A percentile compares a stretch with the other conserved stretches of the same genome.
Evolutionary conservation across 768 basidiomycete genomes (phyloP).

Genomic region (Amanita rimosa): DNA sequence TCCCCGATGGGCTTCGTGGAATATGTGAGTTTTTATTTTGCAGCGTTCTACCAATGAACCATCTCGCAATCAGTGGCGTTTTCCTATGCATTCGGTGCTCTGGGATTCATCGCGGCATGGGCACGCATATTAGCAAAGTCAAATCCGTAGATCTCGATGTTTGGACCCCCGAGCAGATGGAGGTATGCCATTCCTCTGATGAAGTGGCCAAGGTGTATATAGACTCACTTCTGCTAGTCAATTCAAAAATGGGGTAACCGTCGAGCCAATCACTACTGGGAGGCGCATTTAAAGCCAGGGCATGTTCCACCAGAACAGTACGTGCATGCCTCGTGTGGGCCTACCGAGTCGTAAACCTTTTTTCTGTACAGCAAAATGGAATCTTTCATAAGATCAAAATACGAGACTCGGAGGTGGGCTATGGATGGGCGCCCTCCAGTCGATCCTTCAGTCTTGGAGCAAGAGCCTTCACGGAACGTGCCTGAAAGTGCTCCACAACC

Average conservation of each 20-base stretch:
- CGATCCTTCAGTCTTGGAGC: constrained; percentile 74
- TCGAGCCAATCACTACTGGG: constrained; percentile 94
- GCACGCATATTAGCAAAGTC: constrained; percentile 95
- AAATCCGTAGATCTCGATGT: constrained; percentile 96
- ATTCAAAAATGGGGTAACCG: constrained; percentile 94
- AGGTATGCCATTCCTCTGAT: constrained; percentile 34
- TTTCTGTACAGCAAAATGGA: constrained; percentile 79
- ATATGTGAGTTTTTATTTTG: constrained; percentile 63
- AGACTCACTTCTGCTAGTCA: constrained; percentile 28
- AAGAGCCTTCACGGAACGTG: constrained; percentile 13
- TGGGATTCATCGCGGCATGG: constrained; percentile 95
- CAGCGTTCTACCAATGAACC: neutral
- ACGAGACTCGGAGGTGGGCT: constrained; percentile 90
- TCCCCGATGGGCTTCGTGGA: constrained; percentile 98
- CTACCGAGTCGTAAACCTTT: constrained; percentile 2
- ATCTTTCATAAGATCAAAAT: constrained; percentile 93
- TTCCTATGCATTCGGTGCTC: constrained; percentile 97
- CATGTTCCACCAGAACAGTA: constrained; percentile 94
- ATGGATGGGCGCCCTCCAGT: constrained; percentile 75
- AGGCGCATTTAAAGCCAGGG: constrained; percentile 85
- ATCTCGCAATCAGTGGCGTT: constrained; percentile 49
- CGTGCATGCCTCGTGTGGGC: constrained; percentile 20
- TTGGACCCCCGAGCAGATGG: constrained; percentile 98
- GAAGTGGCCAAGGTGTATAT: neutral
- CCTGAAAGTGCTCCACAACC: constrained; percentile 15